Conservation (phyloP, 371 early-diverging fungal genomes). For the Actinomucor elegans region DNA sequence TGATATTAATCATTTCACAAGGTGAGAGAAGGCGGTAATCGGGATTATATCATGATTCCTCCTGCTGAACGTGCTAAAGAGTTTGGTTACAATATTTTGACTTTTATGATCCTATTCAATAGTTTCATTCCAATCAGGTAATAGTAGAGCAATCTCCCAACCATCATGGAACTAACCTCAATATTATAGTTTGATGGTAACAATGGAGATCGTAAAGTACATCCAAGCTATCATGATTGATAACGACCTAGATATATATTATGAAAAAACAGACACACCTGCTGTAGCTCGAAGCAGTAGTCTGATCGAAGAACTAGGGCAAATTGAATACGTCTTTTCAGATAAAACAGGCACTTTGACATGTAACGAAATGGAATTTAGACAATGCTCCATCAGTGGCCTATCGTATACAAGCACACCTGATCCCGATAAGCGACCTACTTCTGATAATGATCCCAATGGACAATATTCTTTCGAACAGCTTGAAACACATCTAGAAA, state of each 20-base stretch:
- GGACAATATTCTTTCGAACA: slow-evolving; percentile 66
- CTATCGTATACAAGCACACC: slow-evolving; percentile 67
- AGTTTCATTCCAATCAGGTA: slow-evolving; percentile 89
- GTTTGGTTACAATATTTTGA: slow-evolving; percentile 74
- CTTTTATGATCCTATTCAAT: slow-evolving; percentile 88
- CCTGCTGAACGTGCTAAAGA: slow-evolving; percentile 34
- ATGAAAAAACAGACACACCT: slow-evolving; percentile 80
- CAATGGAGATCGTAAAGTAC: slow-evolving; percentile 90
- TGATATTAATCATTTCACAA: background rate
- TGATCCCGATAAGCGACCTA: slow-evolving; percentile 58
- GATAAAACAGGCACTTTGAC: slow-evolving; percentile 97
- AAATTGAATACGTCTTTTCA: slow-evolving; percentile 82
- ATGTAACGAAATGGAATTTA: slow-evolving; percentile 95
- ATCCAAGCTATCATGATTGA: slow-evolving; percentile 81
- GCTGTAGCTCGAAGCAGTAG: slow-evolving; percentile 89
- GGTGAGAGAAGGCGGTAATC: background rate
- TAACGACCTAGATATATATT: slow-evolving; percentile 82
- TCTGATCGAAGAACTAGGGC: slow-evolving; percentile 93
- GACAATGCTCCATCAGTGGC: slow-evolving; percentile 81
- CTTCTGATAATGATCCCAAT: slow-evolving; percentile 21
- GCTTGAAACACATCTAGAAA: slow-evolving; percentile 55
- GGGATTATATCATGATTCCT: slow-evolving; percentile 3
- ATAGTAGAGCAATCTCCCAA: background rate
- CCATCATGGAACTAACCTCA: background rate
- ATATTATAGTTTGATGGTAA: slow-evolving; percentile 74